Evolutionary conservation across 2,329 filamentous ascomycete genomes (phyloP).

Genomic region (Penicillium frequentans): DNA sequence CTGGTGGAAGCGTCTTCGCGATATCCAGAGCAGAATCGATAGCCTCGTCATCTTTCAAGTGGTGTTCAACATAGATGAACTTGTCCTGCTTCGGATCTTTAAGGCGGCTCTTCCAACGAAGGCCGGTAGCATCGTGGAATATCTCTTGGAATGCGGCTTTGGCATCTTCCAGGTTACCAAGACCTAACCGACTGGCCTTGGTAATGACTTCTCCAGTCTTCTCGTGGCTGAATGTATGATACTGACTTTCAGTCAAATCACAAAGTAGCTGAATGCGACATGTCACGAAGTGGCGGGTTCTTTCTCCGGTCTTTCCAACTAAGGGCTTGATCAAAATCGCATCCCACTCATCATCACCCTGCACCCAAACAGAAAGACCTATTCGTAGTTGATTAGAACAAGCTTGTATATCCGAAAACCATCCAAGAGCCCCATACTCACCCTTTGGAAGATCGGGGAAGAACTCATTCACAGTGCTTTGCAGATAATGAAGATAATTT

Average conservation of each 20-base stretch:
- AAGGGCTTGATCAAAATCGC: neutral
- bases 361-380: neutral
- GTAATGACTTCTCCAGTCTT: neutral
- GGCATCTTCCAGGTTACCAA: neutral
- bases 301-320: neutral
- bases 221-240: neutral
- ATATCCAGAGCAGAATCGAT: neutral
- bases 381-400: neutral
- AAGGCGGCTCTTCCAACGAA: neutral
- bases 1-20: neutral
- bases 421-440: neutral
- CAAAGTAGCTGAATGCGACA: neutral
- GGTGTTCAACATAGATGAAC: neutral
- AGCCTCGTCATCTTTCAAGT: neutral
- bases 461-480: neutral
- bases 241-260: neutral
- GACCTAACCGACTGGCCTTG: neutral
- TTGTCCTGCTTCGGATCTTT: neutral
- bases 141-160: neutral
- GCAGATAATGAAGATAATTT: neutral
- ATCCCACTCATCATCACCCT: neutral
- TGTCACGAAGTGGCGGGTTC: neutral
- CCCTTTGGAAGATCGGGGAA: neutral
- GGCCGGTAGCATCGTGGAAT: neutral
- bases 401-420: neutral